Percentiles rank a stretch among this genome's conserved stretches.
These are phyloP conservation scores for Diaporthe sp. DNA, from an alignment of 2,329 filamentous ascomycete genomes.

Conservation along the genomic window DNA sequence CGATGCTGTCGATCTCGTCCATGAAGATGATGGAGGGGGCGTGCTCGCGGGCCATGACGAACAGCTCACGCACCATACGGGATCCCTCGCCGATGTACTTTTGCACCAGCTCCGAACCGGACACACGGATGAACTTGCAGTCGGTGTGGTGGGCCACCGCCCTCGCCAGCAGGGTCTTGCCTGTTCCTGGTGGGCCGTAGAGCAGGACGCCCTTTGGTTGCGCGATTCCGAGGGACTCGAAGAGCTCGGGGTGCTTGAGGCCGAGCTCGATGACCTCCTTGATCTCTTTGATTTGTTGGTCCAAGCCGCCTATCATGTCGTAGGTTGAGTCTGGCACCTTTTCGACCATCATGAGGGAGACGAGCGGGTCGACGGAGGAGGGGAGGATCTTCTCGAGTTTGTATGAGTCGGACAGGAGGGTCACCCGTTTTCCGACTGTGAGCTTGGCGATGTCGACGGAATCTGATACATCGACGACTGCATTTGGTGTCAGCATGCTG, in stretches of 20 bases:
- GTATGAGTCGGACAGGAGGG: slow-evolving; percentile 95
- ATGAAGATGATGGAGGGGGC: slow-evolving; percentile 99
- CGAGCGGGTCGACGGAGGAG: slow-evolving; percentile 96
- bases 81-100: slow-evolving; percentile 99
- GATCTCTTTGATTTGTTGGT: slow-evolving; percentile 99
- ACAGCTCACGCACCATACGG: slow-evolving; percentile 98
- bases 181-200: slow-evolving; percentile 96
- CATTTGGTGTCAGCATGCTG: slow-evolving; percentile 39
- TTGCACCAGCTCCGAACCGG: slow-evolving; percentile 94
- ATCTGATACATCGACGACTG: slow-evolving; percentile 96
- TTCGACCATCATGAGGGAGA: slow-evolving; percentile 99
- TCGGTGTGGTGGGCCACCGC: slow-evolving; percentile 98
- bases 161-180: slow-evolving; percentile 94
- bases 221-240: slow-evolving; percentile 98
- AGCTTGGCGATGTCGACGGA: slow-evolving; percentile 95
- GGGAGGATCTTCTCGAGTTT: slow-evolving; percentile 99
- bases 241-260: slow-evolving; percentile 97
- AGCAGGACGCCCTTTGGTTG: slow-evolving; percentile 98
- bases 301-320: slow-evolving; percentile 99
- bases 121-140: slow-evolving; percentile 99
- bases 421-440: slow-evolving; percentile 96
- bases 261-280: slow-evolving; percentile 99
- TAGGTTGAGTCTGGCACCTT: slow-evolving; percentile 99
- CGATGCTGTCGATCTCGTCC: slow-evolving; percentile 99
- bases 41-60: slow-evolving; percentile 99